phyloP scores from a whole-genome alignment of 2,329 filamentous ascomycete species.

The Fusarium albidum region DNA sequence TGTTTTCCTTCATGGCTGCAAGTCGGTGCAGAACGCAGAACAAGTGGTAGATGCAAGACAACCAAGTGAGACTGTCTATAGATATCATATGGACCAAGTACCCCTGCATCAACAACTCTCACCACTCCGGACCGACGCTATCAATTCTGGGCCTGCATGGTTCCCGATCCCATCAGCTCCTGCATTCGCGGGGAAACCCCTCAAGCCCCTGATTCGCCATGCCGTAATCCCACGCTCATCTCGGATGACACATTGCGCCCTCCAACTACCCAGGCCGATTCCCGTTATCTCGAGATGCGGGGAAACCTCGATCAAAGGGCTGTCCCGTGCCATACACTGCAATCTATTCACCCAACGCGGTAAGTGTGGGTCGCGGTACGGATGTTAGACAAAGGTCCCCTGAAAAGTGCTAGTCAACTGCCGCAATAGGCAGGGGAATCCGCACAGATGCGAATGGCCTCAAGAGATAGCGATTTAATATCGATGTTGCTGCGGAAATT shows the following conservation, averaged over 20 bases:
- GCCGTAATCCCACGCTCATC: no score
- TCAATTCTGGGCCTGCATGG: neutral
- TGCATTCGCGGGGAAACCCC: constrained; percentile 1
- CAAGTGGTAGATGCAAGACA: no score
- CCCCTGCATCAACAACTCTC: no score
- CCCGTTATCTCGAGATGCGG: neutral
- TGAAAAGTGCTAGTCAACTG: constrained; percentile 15
- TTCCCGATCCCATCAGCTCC: no score
- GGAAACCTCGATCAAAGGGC: constrained; percentile 2
- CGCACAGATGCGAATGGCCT: neutral
- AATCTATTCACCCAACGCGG: constrained; percentile 13
- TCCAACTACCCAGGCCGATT: neutral
- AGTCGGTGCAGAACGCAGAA: no score
- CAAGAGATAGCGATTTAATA: neutral
- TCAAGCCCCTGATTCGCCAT: neutral
- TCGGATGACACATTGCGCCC: neutral
- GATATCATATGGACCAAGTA: no score
- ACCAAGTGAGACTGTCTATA: no score
- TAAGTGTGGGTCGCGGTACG: neutral
- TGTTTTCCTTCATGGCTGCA: constrained; percentile 5
- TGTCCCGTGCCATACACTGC: neutral
- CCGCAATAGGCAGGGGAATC: constrained; percentile 11
- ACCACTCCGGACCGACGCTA: no score
- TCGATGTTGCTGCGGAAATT: no score
- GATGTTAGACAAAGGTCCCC: neutral